Base-by-base conservation (phyloP, 805 yeast species). In the Yamadazyma sp. region DNA sequence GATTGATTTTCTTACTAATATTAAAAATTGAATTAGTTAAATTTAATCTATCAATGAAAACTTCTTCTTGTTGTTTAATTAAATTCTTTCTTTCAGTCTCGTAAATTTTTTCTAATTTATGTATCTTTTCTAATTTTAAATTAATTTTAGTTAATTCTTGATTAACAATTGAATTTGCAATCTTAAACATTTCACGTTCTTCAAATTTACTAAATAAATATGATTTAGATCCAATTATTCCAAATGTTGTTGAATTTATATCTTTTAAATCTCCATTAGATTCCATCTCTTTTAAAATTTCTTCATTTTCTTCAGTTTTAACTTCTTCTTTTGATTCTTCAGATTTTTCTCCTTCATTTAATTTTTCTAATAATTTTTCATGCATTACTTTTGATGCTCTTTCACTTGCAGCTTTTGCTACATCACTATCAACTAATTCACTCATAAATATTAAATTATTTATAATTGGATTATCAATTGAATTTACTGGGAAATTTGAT, bases 381-480 rank as follows among this genome's bases (percentile, higher is more conserved):
- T 74, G 76, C 47, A 72, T 60, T 1, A 65, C 66, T 33, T 65
- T 65, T 5, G 79, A 70, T 0, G 87, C 88, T 31, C 80, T 65
- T 20, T 53, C 61, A 6, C 94, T 82, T 22, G 95, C 95, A 8
- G 89, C 87, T 37, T 80, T 78, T 0, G 91, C 96, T 15, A 84
- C 84, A 26, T 82, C 82, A 9, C 91, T 83, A 50, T 91, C 96
- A 12, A 88, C 94, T 32, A 89, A 62, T 24, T 86, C 80, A 0
- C 89, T 80, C 60, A 93, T 67, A 58, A 89, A 93, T 10, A 96
- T 82, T 43, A 93, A 73, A n/a, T 95, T 91, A 23, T 95, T 82
- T 65, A 93, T 73, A 3, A 93, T 88, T 2, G 99, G 98, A 58
- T 93, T 93, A 48, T 93, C 98, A 19, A 82, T 77, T 28, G 86